Conservation (phyloP, 164 flowering plant species). For the Cinnamomum chago region DNA sequence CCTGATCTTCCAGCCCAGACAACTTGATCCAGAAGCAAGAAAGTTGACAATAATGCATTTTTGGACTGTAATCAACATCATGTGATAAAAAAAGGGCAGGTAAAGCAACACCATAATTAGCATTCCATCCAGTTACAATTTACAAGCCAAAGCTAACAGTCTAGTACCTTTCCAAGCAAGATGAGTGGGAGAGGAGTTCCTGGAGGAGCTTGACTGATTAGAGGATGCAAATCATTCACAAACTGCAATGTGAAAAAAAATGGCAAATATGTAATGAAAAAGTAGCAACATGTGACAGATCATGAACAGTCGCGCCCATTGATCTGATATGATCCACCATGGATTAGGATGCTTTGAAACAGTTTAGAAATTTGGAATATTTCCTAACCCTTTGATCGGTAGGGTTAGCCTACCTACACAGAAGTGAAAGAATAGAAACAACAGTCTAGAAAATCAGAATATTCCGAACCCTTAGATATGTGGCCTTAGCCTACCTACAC, state of each 20-base stretch:
- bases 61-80: conserved; percentile 59
- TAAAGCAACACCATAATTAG: not conserved
- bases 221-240: conserved; percentile 89
- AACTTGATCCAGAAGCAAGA: conserved; percentile 95
- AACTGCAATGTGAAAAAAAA: conserved; percentile 50
- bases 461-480: too few relatives aligned
- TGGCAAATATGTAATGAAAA: too few relatives aligned
- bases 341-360: too few relatives aligned
- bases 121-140: not conserved
- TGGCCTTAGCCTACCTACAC: too few relatives aligned
- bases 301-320: too few relatives aligned
- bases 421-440: too few relatives aligned
- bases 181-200: conserved; percentile 94
- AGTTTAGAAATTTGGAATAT: too few relatives aligned
- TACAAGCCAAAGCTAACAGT: not conserved
- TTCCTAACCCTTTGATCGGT: too few relatives aligned
- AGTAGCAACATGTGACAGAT: too few relatives aligned
- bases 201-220: conserved; percentile 78
- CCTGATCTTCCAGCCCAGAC: conserved; percentile 97
- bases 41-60: conserved; percentile 87
- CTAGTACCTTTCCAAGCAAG: conserved; percentile 81
- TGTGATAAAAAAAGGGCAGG: not conserved
- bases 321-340: too few relatives aligned
- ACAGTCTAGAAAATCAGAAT: too few relatives aligned
- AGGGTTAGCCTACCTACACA: too few relatives aligned